These are phyloP conservation scores for Penicillium desertorum DNA, from an alignment of 495 filamentous ascomycete genomes.

Conservation along the genomic window DNA sequence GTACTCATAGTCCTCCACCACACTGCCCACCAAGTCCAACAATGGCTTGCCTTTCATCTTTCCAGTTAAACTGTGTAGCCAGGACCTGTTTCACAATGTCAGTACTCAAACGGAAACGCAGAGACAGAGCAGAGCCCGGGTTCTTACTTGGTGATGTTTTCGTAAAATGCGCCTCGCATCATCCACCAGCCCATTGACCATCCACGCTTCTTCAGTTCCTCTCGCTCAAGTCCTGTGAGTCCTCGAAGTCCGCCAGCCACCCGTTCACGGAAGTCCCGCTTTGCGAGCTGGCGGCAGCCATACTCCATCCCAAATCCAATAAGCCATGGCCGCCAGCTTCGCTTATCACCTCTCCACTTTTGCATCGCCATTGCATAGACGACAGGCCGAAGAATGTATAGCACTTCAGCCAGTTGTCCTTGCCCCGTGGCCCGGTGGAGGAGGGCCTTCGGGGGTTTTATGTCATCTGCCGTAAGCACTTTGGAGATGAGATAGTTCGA, in stretches of 20 bases:
- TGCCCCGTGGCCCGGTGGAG: slow-evolving; percentile 68
- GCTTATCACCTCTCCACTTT: slow-evolving; percentile 58
- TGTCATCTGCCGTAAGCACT: slow-evolving; percentile 91
- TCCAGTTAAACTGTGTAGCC: slow-evolving; percentile 58
- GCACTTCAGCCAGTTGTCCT: slow-evolving; percentile 77
- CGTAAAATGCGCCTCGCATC: slow-evolving; percentile 94
- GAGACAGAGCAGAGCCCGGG: neutral
- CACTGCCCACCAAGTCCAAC: slow-evolving; percentile 72
- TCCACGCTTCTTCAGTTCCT: slow-evolving; percentile 79
- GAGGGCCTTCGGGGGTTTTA: slow-evolving; percentile 82
- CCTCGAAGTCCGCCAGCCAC: slow-evolving; percentile 66
- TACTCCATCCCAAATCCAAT: slow-evolving; percentile 85
- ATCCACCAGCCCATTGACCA: slow-evolving; percentile 94
- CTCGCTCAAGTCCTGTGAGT: slow-evolving; percentile 79
- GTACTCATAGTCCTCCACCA: slow-evolving; percentile 94
- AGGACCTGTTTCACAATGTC: slow-evolving; percentile 45
- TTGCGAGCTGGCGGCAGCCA: slow-evolving; percentile 78
- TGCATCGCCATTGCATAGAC: slow-evolving; percentile 86
- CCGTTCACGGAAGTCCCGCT: slow-evolving; percentile 64
- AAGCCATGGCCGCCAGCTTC: slow-evolving; percentile 84
- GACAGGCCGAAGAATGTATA: slow-evolving; percentile 88
- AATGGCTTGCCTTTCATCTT: slow-evolving; percentile 74
- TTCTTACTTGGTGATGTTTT: slow-evolving; percentile 78
- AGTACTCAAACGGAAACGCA: slow-evolving; percentile 20
- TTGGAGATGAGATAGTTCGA: slow-evolving; percentile 84